Percentiles rank a stretch among this genome's conserved stretches.
phyloP scores from a whole-genome alignment of 179 eudicot species.

The Nepenthes alata region DNA sequence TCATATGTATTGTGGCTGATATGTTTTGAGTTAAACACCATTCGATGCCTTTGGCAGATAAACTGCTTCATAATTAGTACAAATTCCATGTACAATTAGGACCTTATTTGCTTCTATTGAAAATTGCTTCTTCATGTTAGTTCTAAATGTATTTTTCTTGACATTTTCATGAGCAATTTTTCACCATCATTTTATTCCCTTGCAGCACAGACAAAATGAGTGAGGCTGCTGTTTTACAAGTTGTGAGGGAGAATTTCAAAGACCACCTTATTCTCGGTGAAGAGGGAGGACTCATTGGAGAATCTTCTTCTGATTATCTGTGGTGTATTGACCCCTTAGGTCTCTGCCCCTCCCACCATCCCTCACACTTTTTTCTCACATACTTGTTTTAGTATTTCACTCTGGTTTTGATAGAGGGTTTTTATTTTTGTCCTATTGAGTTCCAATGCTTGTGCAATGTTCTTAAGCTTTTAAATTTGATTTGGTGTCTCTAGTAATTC shows the following conservation, averaged over 20 bases:
- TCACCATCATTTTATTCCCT: conserved; percentile 6
- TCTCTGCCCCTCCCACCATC: conserved; percentile 15
- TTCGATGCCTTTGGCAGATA: no score
- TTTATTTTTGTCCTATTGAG: no score
- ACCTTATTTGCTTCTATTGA: no score
- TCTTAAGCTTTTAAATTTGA: no score
- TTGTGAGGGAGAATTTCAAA: conserved; percentile 56
- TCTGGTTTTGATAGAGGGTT: no score
- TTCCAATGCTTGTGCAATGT: no score
- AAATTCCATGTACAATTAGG: not conserved
- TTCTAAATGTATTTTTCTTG: not conserved
- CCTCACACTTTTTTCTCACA: not conserved
- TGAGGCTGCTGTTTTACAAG: conserved; percentile 74
- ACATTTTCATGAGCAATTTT: not conserved
- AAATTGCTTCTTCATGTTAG: no score
- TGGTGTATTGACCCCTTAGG: conserved; percentile 99
- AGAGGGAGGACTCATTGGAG: conserved; percentile 95
- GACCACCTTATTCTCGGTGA: conserved; percentile 99
- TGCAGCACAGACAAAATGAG: conserved; percentile 97
- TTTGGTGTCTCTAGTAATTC: no score
- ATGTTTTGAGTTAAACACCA: no score
- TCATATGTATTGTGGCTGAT: no score
- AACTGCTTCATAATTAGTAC: no score
- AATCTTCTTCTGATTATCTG: conserved; percentile 89
- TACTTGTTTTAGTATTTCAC: not conserved